A percentile compares a stretch with the other conserved stretches of the same genome.
Evolutionary conservation across 2,329 filamentous ascomycete genomes (phyloP).

Genomic region (Penicillium sp.): DNA sequence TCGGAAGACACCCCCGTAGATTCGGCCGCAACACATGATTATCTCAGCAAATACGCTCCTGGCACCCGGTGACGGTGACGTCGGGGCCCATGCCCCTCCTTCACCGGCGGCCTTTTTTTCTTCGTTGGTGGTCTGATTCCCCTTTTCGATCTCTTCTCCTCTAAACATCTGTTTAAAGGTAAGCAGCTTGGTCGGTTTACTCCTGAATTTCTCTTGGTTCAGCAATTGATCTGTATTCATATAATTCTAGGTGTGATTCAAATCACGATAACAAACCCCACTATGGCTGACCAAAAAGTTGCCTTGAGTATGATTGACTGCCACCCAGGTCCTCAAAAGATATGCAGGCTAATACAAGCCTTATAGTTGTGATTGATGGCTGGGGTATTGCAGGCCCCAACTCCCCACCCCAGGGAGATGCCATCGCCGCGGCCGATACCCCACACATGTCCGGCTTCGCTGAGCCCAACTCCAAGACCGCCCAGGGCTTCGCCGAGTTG

Average conservation of each 20-base stretch:
- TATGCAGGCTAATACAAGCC: slow-evolving; percentile 15
- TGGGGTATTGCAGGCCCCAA: slow-evolving; percentile 84
- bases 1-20: slow-evolving; percentile 23
- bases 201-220: slow-evolving; percentile 3
- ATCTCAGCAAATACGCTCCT: slow-evolving; percentile 4
- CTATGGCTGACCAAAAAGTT: slow-evolving; percentile 67
- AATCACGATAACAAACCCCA: slow-evolving; percentile 29
- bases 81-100: slow-evolving; percentile 36
- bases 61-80: slow-evolving; percentile 29
- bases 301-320: slow-evolving; percentile 59
- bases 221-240: slow-evolving; percentile 20
- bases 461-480: slow-evolving; percentile 63
- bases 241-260: slow-evolving; percentile 16
- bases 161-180: slow-evolving; percentile 16
- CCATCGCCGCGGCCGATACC: slow-evolving; percentile 88
- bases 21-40: neutral
- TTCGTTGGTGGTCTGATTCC: neutral
- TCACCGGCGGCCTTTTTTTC: slow-evolving; percentile 29
- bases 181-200: slow-evolving; percentile 2
- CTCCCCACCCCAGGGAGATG: slow-evolving; percentile 86
- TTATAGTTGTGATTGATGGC: slow-evolving; percentile 93
- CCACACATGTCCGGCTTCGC: slow-evolving; percentile 90
- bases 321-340: slow-evolving; percentile 26
- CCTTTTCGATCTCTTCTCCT: slow-evolving; percentile 12
- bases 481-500: slow-evolving; percentile 84